Evolutionary conservation across 163 green algal genomes (phyloP).

Genomic region (Chlorella variabilis): DNA sequence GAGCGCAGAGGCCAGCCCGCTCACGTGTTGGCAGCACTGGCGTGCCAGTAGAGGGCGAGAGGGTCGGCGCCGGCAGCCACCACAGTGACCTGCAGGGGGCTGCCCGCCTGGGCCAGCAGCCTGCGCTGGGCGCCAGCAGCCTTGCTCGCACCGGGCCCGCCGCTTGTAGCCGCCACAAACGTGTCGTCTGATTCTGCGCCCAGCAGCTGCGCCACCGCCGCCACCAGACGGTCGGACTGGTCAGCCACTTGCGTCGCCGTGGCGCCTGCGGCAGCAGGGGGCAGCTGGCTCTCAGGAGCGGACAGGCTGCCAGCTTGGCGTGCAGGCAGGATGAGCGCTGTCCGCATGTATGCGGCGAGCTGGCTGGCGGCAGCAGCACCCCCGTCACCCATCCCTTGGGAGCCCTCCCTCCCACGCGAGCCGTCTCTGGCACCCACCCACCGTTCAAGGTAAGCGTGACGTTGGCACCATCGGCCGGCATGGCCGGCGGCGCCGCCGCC

Average conservation of each 20-base stretch:
- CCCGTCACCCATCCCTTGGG: too few species aligned
- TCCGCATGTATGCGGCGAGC: too few species aligned
- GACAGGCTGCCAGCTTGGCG: too few species aligned
- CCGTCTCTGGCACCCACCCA: too few species aligned
- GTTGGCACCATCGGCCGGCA: conserved; percentile 13
- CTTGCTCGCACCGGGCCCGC: neutral
- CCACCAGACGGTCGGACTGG: neutral
- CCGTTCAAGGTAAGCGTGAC: neutral
- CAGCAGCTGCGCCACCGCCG: neutral
- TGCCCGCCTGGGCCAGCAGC: neutral
- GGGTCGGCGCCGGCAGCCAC: conserved; percentile 10
- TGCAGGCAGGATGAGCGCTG: too few species aligned
- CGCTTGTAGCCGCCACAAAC: neutral
- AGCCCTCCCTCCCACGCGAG: too few species aligned
- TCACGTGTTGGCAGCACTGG: neutral
- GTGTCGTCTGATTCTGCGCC: neutral
- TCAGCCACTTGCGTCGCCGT: conserved; percentile 6
- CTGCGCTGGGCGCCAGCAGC: too few species aligned
- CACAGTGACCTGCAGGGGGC: neutral
- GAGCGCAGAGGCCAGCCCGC: too few species aligned
- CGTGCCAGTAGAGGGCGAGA: neutral
- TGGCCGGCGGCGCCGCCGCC: neutral
- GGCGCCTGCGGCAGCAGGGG: neutral
- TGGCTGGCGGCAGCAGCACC: too few species aligned
- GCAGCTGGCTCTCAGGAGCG: too few species aligned